Percentiles rank a stretch among this genome's conserved stretches.
These are phyloP conservation scores for Penicillium sp. DNA, from an alignment of 2,329 filamentous ascomycete species.

Conservation along the genomic window DNA sequence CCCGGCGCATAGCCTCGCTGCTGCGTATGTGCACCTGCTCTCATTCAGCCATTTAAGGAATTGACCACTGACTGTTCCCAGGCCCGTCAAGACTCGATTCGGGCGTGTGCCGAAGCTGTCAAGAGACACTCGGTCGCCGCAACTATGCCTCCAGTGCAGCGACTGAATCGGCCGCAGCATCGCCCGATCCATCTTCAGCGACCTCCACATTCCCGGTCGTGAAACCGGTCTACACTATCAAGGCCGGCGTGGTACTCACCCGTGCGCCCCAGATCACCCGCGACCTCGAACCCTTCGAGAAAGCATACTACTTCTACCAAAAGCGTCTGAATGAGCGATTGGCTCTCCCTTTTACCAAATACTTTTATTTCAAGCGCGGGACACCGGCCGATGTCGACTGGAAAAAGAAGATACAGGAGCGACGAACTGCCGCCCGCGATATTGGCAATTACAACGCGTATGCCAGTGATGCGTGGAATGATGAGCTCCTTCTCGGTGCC, in stretches of 20 bases:
- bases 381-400: constrained; percentile 81
- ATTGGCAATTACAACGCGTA: constrained; percentile 78
- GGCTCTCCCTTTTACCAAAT: constrained; percentile 75
- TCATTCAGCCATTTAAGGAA: too few species aligned
- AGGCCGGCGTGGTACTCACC: constrained; percentile 73
- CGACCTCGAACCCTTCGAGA: constrained; percentile 78
- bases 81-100: constrained; percentile 37
- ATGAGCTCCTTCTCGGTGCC: constrained; percentile 76
- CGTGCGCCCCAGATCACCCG: constrained; percentile 83
- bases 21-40: constrained; percentile 32
- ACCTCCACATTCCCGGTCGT: constrained; percentile 24
- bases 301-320: constrained; percentile 93
- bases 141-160: constrained; percentile 39
- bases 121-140: constrained; percentile 38
- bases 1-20: constrained; percentile 36
- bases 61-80: constrained; percentile 17
- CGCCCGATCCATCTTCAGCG: constrained; percentile 15
- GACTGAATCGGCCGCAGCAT: constrained; percentile 34
- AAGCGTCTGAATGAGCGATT: constrained; percentile 92
- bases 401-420: constrained; percentile 75
- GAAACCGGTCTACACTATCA: constrained; percentile 43
- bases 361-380: constrained; percentile 91
- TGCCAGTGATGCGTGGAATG: constrained; percentile 74
- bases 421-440: constrained; percentile 73
- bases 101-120: constrained; percentile 42